Percentiles rank a stretch among this genome's conserved stretches.
Conservation (phyloP, 495 filamentous ascomycete species). For the Neurospora sp. region DNA sequence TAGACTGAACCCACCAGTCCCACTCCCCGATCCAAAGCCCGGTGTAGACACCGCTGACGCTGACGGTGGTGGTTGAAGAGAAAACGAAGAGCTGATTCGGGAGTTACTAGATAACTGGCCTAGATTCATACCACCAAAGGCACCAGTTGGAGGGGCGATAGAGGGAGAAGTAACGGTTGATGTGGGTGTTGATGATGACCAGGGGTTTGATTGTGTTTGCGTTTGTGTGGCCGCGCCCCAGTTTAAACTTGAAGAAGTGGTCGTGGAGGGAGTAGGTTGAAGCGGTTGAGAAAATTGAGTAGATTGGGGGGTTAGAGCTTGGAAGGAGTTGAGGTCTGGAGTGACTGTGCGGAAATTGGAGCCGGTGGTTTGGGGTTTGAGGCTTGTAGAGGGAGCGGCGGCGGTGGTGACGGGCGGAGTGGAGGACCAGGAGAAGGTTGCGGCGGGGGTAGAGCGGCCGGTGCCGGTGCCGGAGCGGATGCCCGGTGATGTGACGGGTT, state of each 20-base stretch:
- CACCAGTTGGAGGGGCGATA: slow-evolving; percentile 3
- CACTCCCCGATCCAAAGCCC: background rate
- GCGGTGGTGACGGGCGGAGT: slow-evolving; percentile 25
- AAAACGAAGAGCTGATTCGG: slow-evolving; percentile 26
- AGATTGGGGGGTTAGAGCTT: slow-evolving; percentile 37
- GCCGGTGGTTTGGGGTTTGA: slow-evolving; percentile 19
- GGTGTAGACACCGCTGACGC: background rate
- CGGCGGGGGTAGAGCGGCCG: slow-evolving; percentile 21
- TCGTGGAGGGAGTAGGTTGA: slow-evolving; percentile 19
- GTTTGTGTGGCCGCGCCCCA: slow-evolving; percentile 22
- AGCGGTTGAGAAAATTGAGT: slow-evolving; percentile 47
- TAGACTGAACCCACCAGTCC: slow-evolving; percentile 28
- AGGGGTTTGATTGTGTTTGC: slow-evolving; percentile 13
- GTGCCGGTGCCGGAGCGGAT: slow-evolving; percentile 6
- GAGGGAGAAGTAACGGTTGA: slow-evolving; percentile 5
- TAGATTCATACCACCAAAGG: slow-evolving; percentile 26
- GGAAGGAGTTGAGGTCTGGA: slow-evolving; percentile 40
- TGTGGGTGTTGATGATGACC: slow-evolving; percentile 20
- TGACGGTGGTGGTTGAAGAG: slow-evolving; percentile 40
- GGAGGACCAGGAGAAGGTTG: slow-evolving; percentile 53
- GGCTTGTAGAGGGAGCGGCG: slow-evolving; percentile 13
- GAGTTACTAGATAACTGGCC: slow-evolving; percentile 18
- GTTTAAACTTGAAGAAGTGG: slow-evolving; percentile 13
- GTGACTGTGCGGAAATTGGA: slow-evolving; percentile 45
- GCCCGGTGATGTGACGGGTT: slow-evolving; percentile 17